phyloP scores from a whole-genome alignment of 1,139 yeast genomes.

The Pneumocystis murina region DNA sequence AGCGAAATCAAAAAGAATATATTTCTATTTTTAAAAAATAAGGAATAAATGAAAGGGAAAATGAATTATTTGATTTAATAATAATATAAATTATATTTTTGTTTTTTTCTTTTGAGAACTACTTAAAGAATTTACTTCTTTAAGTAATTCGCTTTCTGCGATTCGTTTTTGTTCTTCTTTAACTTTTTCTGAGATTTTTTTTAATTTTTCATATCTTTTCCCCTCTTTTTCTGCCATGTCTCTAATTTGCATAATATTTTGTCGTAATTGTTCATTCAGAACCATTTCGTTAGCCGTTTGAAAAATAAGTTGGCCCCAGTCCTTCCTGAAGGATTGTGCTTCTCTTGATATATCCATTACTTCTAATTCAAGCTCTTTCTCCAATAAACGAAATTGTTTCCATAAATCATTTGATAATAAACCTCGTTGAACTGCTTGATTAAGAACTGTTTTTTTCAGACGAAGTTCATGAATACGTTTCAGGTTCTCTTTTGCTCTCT shows the following conservation, averaged over 20 bases:
- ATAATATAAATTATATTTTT: not conserved
- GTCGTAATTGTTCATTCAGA: slow-evolving; percentile 7
- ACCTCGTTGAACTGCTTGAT: slow-evolving; percentile 67
- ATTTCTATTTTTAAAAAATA: not conserved
- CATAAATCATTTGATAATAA: slow-evolving; percentile 79
- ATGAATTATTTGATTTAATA: not conserved
- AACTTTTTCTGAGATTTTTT: not conserved
- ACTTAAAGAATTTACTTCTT: not conserved
- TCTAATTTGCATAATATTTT: slow-evolving; percentile 5
- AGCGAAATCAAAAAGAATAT: not conserved
- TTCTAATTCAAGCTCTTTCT: slow-evolving; percentile 66
- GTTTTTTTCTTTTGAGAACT: not conserved
- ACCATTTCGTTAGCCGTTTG: slow-evolving; percentile 66
- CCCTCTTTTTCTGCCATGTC: slow-evolving; percentile 7
- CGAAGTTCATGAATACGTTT: slow-evolving; percentile 56
- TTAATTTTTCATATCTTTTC: not conserved
- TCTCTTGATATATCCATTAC: slow-evolving; percentile 63
- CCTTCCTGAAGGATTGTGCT: slow-evolving; percentile 56
- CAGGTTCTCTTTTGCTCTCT: slow-evolving; percentile 60
- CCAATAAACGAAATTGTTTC: slow-evolving; percentile 65
- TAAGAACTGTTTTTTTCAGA: slow-evolving; percentile 54
- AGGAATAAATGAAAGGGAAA: not conserved
- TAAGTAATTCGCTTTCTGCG: not conserved
- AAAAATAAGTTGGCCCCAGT: slow-evolving; percentile 68
- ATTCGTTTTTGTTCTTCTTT: slow-evolving; percentile 1